Base-by-base conservation (phyloP, 495 filamentous ascomycete species). In the Rostrohypoxylon terebratum region DNA sequence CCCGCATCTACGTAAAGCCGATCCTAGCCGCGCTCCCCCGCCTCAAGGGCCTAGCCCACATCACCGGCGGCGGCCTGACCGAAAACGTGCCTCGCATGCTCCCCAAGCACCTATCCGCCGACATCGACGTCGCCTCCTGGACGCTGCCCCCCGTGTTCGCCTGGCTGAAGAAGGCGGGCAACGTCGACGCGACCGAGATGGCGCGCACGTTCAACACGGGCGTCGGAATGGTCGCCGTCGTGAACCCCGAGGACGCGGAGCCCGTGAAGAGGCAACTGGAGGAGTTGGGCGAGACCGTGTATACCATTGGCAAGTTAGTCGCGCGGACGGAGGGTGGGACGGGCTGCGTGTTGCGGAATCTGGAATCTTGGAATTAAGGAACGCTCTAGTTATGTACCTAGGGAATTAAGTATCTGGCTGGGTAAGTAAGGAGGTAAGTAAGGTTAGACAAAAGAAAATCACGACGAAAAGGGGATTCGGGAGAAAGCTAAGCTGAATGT, bases 1-100 rank as follows among this genome's bases (percentile, higher is more conserved):
- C 92, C 11, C 84, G 88, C 47, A 95, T 96, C 79, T 96, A 96
- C 80, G 92, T 94, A 62, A 87, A 88, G 71, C 80, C 90, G 13
- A 79, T 94, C 38, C 86, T 98, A 16, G 86, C 86, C 44, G 87
- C 91, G 0, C 84, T 89, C 5, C 78, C 83, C 53, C 81, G 86
- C 53, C 74, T 98, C 77, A 94, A 95, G 81, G 96, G 96, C 69
- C 91, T 98, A 77, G 90, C 95, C 6, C 96, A 99, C 78, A 97
- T 99, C 82, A 99, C 96, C 2, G 96, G 96, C 31, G 96, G 96
- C 61, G 96, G 96, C 5, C 85, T 98, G 14, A 83, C 90, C 8
- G 96, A 99, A 76, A 98, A 98, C 82, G 88, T 99, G 4, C 96
- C 96, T 23, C 87, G 96, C 33, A 97, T 97, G 92, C 87, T 99